These are phyloP conservation scores for Pseudogymnoascus sp. DNA, from an alignment of 2,329 filamentous ascomycete genomes.

Conservation along the genomic window DNA sequence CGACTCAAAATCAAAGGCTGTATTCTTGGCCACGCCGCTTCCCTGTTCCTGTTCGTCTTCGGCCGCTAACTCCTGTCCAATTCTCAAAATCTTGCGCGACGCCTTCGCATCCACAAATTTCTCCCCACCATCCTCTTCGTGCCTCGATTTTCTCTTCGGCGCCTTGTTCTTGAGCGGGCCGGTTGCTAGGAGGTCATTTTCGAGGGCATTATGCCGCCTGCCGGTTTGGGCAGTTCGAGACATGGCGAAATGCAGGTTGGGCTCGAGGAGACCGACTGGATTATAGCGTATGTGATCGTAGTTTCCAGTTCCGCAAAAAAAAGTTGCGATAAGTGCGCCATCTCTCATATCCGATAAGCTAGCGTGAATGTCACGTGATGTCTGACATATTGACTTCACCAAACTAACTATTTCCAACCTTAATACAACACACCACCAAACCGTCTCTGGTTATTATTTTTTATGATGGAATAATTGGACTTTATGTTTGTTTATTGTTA, in stretches of 20 bases:
- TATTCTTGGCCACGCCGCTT: conserved; percentile 31
- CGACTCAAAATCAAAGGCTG: conserved; percentile 72
- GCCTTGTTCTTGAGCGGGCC: conserved; percentile 66
- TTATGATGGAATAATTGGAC: neutral
- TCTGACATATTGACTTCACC: neutral
- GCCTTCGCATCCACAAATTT: conserved; percentile 80
- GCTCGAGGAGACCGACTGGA: neutral
- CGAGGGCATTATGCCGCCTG: conserved; percentile 77
- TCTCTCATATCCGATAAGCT: conserved; percentile 7
- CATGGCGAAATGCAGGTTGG: conserved; percentile 2
- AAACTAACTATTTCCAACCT: neutral
- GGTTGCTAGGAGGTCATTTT: conserved; percentile 72
- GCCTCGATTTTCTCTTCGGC: conserved; percentile 55
- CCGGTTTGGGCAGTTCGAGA: neutral
- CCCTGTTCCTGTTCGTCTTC: conserved; percentile 54
- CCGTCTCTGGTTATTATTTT: neutral
- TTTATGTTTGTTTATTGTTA: neutral
- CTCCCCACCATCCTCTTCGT: conserved; percentile 51
- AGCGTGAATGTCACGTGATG: neutral
- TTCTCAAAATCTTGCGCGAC: conserved; percentile 78
- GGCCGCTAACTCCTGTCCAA: conserved; percentile 80
- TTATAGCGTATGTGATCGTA: conserved; percentile 2
- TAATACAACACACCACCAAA: neutral
- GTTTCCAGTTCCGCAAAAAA: conserved; percentile 7
- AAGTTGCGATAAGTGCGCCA: conserved; percentile 7